These are phyloP conservation scores for Whalleya microplaca DNA, from an alignment of 2,329 filamentous ascomycete genomes.

Conservation along the genomic window DNA sequence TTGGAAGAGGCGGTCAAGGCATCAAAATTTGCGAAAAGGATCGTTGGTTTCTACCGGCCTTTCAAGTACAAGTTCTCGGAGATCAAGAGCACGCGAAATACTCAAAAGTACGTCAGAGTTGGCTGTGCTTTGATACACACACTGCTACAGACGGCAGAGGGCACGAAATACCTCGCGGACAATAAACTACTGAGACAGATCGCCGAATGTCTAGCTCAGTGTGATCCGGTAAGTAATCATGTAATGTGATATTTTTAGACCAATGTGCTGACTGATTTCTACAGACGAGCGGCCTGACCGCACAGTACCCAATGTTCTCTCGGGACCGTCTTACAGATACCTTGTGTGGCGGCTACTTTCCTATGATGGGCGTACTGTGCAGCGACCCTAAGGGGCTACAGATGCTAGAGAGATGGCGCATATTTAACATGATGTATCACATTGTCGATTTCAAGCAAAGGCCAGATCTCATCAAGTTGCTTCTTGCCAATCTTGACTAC, in stretches of 20 bases:
- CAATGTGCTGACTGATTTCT: constrained; percentile 23
- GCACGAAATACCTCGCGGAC: constrained; percentile 81
- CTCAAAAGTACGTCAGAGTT: constrained; percentile 89
- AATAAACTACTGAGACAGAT: constrained; percentile 94
- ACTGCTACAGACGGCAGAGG: constrained; percentile 82
- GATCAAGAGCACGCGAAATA: constrained; percentile 85
- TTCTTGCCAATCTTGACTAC: constrained; percentile 93
- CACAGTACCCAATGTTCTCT: constrained; percentile 87
- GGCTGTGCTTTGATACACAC: constrained; percentile 89
- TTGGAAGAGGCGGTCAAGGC: constrained; percentile 93
- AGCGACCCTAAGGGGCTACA: constrained; percentile 80
- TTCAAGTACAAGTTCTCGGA: constrained; percentile 97
- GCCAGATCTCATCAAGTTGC: constrained; percentile 85
- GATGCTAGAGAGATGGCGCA: constrained; percentile 94
- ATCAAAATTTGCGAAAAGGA: constrained; percentile 93
- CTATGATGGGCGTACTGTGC: constrained; percentile 86
- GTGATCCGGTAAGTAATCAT: constrained; percentile 71
- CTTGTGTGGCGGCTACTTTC: constrained; percentile 89
- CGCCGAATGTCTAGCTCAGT: constrained; percentile 92
- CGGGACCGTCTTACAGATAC: constrained; percentile 82
- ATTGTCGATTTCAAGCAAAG: constrained; percentile 90
- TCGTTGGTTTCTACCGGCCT: constrained; percentile 93
- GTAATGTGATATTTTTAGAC: background rate
- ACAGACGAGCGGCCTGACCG: constrained; percentile 73
- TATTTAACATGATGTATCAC: constrained; percentile 99